Conservation (phyloP, 108 stramenopile genomes). For the Skeletonema costatum region DNA sequence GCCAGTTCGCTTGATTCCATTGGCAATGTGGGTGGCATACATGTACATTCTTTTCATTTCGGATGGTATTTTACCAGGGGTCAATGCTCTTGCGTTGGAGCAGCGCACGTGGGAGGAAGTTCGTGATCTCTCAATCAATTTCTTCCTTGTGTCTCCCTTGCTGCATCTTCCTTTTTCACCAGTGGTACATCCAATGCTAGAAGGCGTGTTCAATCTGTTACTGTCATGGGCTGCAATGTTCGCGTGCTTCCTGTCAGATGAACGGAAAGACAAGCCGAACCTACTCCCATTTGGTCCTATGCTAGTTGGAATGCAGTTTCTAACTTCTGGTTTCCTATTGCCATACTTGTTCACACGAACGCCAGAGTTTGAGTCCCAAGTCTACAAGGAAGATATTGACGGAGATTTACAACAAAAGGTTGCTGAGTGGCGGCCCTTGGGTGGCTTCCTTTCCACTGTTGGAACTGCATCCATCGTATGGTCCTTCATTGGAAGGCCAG, state of each 20-base stretch:
- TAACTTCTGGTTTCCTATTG: slow-evolving; percentile 79
- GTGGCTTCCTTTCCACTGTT: slow-evolving; percentile 56
- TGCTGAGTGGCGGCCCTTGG: slow-evolving; percentile 61
- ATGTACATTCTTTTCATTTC: slow-evolving; percentile 81
- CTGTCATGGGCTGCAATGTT: slow-evolving; percentile 88
- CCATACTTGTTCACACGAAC: slow-evolving; percentile 74
- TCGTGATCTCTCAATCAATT: slow-evolving; percentile 73
- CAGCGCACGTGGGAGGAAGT: slow-evolving; percentile 87
- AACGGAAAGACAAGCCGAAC: slow-evolving; percentile 66
- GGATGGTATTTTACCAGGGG: slow-evolving; percentile 70
- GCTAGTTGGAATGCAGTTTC: slow-evolving; percentile 84
- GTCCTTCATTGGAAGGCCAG: slow-evolving; percentile 56
- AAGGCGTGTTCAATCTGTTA: slow-evolving; percentile 83
- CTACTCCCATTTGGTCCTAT: slow-evolving; percentile 60
- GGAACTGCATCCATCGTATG: slow-evolving; percentile 70
- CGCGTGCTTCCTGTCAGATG: slow-evolving; percentile 80
- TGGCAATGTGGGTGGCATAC: slow-evolving; percentile 59
- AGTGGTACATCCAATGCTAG: slow-evolving; percentile 75
- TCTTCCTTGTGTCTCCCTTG: slow-evolving; percentile 79
- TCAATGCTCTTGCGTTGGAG: slow-evolving; percentile 66
- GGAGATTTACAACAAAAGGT: slow-evolving; percentile 24
- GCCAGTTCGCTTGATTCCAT: slow-evolving; percentile 59
- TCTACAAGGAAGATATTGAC: slow-evolving; percentile 51
- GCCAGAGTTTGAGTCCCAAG: slow-evolving; percentile 27
- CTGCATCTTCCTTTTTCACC: slow-evolving; percentile 72